Evolutionary conservation across 306 rosid species (phyloP), one percentile per base, ranked within the genome.

Genomic region (Lathyrus tuberosus): DNA sequence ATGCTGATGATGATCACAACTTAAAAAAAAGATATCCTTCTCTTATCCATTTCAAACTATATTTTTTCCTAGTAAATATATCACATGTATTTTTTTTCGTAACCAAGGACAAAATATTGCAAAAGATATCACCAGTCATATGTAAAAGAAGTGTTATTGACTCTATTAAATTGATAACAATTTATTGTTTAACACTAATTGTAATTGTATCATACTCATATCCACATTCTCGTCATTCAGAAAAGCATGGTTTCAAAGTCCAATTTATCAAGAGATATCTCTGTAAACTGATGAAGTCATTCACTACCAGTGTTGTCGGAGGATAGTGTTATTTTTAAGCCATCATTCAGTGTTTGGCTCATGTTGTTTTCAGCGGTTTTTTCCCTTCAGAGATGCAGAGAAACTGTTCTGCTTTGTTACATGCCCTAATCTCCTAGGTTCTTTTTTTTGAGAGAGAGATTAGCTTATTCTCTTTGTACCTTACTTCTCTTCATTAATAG

Each of bases 401-500:
- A 56, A 17, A 54, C 10, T 52, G 51, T 26, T 42, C 13, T 69
- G 53, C 15, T 52, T 52, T 68, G n/a, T 20, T 52, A 14, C 42
- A 69, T 69, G 51, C 15, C 14, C 56, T 37, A 70, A 40, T 24
- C 42, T 41, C n/a, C 52, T 40, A 41, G 52, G 15, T 9, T 56
- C 13, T 53, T 11, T 52, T 37, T 46, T 48, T 46, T 30, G 0
- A 0, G 47, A 31, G 40, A 54, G 74, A 53, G 10, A 28, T 28
- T 38, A 26, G n/a, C 24, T 8, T 53, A 38, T 69, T 53, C 64
- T 38, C 26, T 69, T 69, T 38, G 26, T 40, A 53, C 38, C 41
- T 53, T 41, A 24, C 42, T 24, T 7, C 30, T 40, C 28, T 54
- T 22, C 74, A 28, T 41, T 18, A 15, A 56, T 41, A 69, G 20